A percentile compares a stretch with the other conserved stretches of the same genome.
These are phyloP conservation scores for Cymbopogon citratus DNA, from an alignment of 176 grass and related monocot species.

Conservation along the genomic window DNA sequence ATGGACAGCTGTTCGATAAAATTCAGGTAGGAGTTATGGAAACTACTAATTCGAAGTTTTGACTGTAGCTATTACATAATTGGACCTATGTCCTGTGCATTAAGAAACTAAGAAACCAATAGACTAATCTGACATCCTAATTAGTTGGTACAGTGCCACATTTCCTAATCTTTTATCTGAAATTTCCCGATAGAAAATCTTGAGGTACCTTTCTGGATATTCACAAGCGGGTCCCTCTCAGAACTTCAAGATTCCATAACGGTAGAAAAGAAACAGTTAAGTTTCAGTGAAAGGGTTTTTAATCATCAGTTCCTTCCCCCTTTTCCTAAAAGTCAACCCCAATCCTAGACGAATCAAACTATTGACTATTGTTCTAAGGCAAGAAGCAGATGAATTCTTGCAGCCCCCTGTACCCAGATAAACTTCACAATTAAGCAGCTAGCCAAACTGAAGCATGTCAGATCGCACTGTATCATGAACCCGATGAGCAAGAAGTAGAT, in stretches of 20 bases:
- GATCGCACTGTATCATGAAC: neutral
- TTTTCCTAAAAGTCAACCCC: slow-evolving; percentile 11
- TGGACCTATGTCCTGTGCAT: neutral
- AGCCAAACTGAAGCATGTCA: neutral
- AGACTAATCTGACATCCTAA: neutral
- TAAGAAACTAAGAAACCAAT: neutral
- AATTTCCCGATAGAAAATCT: neutral
- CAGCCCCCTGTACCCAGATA: neutral
- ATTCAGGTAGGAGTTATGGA: neutral
- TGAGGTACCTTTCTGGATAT: neutral
- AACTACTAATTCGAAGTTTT: neutral
- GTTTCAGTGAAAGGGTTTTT: neutral
- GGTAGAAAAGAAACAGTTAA: neutral
- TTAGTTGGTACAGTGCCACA: neutral
- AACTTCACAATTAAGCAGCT: neutral
- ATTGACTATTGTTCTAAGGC: neutral
- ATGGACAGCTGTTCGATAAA: neutral
- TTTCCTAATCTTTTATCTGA: neutral
- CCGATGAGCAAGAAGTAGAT: neutral
- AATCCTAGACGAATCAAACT: neutral
- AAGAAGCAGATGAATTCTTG: neutral
- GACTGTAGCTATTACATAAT: neutral
- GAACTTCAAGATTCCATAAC: neutral
- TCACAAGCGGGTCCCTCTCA: neutral
- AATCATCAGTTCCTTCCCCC: neutral